Base-by-base conservation (phyloP, 495 filamentous ascomycete genomes). In the Xylaria nigripes region DNA sequence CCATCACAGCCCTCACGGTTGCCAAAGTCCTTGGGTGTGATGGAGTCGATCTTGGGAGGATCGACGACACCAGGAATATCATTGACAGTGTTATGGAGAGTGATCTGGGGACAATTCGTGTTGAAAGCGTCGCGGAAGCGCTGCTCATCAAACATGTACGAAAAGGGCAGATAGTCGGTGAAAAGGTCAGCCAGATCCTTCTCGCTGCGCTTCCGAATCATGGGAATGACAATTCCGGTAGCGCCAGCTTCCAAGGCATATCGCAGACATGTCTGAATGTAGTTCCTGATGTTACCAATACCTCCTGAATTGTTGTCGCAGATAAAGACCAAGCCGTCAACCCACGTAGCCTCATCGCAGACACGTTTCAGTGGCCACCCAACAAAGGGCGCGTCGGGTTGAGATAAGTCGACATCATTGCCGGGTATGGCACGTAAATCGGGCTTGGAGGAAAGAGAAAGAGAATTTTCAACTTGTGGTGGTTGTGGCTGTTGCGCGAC, bases 301-400 rank as follows among this genome's bases (percentile, higher is more conserved):
- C 76, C 76, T 4, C 76, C 76, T 0, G 74, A 76, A 56, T 77
- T 79, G 58, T 77, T 76, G 61, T 77, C 75, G 61, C 76, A 79
- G 19, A 70, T 68, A 42, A 72, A 79, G 6, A 75, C 63, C 18
- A 77, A 32, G 1, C 74, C 74, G 1, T 70, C 63, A 0, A 64
- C 63, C 70, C 69, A 75, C 0, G 38, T 54, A 1, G 69, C 65
- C 51, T 77, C 76, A 6, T 67, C 61, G 64, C 76, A 77, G 3
- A 71, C 69, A 3, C 76, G 53, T 23, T 61, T 59, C 43, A 79
- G 60, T 3, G 76, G 75, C 76, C 76, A 77, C 55, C 68, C 59
- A 51, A 79, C 63, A 55, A 76, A 76, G n/a, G 72, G 73, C 8
- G 73, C 61, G 46, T 72, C 66, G 15, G 70, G 61, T 13, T 56